Base-by-base conservation (phyloP, 768 basidiomycete species). In the Kwoniella europaea region DNA sequence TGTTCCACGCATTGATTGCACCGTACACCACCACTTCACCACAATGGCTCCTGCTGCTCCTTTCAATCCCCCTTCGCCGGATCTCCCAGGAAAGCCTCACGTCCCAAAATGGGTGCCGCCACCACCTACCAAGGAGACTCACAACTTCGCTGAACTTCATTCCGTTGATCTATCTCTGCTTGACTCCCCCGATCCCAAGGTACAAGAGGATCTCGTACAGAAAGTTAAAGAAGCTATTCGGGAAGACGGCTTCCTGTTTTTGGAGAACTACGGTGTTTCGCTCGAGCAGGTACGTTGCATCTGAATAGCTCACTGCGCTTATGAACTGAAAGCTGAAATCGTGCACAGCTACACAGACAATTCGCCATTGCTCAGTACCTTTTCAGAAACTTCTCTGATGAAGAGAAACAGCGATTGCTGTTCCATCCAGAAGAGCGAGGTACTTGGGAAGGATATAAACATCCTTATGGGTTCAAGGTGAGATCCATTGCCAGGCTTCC, bases 381-480 rank as follows among this genome's bases (percentile, higher is more conserved):
- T 7, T 69, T 72, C 65, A 68, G 64, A 35, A 63, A 74, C 71
- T 72, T 77, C 15, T 63, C 60, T 24, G 73, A 72, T 15, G 76
- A 74, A 41, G 76, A 77, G 65, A 74, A 77, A 61, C 64, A 69
- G 4, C 64, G 76, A 35, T 60, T 77, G 4, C 66, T 74, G 12
- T 77, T 74, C 61, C 50, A 70, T 52, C 76, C 76, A 20, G 75
- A 74, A 1, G 1, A 50, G 46, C 72, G 61, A 4, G 76, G 76
- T 16, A 58, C 50, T 44, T 77, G 73, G 73, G 71, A 73, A 12
- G 76, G 76, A 18, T 77, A 77, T 69, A 77, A 77, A 54, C 73
- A 74, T 60, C 76, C 76, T 29, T 77, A 65, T 59, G 76, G 76
- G 6, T 77, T 74, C 73, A 77, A 77, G 74, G 59, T 70, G 13